Conservation (phyloP, 2,329 filamentous ascomycete species). For the Cercospora janseana region DNA sequence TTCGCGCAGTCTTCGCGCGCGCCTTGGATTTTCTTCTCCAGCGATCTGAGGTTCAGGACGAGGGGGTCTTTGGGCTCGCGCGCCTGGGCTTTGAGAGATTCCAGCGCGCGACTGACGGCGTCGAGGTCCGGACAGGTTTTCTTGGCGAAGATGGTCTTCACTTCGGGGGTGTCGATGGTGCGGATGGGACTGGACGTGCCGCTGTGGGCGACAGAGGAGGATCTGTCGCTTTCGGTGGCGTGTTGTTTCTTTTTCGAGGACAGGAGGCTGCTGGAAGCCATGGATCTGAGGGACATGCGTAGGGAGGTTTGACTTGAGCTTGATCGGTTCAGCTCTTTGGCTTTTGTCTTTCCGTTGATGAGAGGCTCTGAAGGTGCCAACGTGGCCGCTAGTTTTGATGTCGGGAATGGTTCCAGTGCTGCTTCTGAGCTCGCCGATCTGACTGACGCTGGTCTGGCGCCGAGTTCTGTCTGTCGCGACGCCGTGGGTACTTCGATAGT, state of each 20-base stretch:
- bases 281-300: slow-evolving; percentile 10
- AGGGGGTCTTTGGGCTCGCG: slow-evolving; percentile 10
- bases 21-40: slow-evolving; percentile 20
- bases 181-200: slow-evolving; percentile 12
- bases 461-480: background rate
- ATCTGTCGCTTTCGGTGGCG: background rate
- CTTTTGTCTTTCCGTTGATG: background rate
- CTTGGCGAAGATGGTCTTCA: slow-evolving; percentile 23
- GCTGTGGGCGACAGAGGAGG: background rate
- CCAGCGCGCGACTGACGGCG: slow-evolving; percentile 24
- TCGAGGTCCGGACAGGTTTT: slow-evolving; percentile 23
- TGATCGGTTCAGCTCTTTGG: background rate
- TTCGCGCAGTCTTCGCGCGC: slow-evolving; percentile 21
- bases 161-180: slow-evolving; percentile 20
- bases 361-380: background rate
- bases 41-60: slow-evolving; percentile 14
- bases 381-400: background rate
- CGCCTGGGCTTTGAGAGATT: slow-evolving; percentile 16
- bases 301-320: slow-evolving; percentile 4
- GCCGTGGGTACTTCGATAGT: slow-evolving; percentile 1
- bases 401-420: background rate
- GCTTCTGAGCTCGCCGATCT: slow-evolving; percentile 9
- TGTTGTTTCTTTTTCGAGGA: slow-evolving; percentile 8
- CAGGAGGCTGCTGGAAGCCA: slow-evolving; percentile 2
- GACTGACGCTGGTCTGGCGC: background rate